These are phyloP conservation scores for Onygenales sp. DNA, from an alignment of 2,329 filamentous ascomycete genomes.

Conservation along the genomic window DNA sequence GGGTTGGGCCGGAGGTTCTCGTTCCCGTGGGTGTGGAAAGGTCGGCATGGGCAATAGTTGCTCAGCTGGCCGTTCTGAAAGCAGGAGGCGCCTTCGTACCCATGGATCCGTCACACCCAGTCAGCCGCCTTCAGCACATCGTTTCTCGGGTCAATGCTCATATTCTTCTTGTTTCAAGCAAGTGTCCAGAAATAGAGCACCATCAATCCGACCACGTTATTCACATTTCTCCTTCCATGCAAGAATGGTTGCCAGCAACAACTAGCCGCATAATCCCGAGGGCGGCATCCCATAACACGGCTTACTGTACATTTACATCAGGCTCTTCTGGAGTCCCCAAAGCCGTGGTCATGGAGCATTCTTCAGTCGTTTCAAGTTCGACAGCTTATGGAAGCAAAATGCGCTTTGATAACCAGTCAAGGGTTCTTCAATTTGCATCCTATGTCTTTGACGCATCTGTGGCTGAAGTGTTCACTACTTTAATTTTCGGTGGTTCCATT, in stretches of 20 bases:
- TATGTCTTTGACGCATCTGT: constrained; percentile 48
- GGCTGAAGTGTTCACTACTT: constrained; percentile 45
- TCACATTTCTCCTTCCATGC: constrained; percentile 18
- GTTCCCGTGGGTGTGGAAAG: constrained; percentile 36
- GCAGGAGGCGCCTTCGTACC: constrained; percentile 34
- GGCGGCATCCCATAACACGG: constrained; percentile 25
- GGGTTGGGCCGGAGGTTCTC: constrained; percentile 30
- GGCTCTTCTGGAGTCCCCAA: constrained; percentile 49
- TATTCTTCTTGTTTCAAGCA: constrained; percentile 25
- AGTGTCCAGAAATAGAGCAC: constrained; percentile 20
- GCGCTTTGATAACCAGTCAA: constrained; percentile 41
- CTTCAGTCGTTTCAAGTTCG: constrained; percentile 47
- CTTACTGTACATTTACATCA: constrained; percentile 54
- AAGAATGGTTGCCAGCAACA: constrained; percentile 18
- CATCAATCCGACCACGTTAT: constrained; percentile 20
- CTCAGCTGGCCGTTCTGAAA: constrained; percentile 32
- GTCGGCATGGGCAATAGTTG: constrained; percentile 33
- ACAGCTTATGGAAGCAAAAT: constrained; percentile 43
- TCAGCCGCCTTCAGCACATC: constrained; percentile 25
- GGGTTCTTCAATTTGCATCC: constrained; percentile 51
- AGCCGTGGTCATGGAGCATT: constrained; percentile 54
- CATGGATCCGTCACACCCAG: constrained; percentile 31
- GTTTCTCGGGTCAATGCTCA: constrained; percentile 26
- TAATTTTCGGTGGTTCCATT: constrained; percentile 50
- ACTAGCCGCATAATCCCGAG: not conserved